Percentiles rank a stretch among this genome's conserved stretches.
Conservation (phyloP, 352 stramenopile species). For the Pythium myriotylum region DNA sequence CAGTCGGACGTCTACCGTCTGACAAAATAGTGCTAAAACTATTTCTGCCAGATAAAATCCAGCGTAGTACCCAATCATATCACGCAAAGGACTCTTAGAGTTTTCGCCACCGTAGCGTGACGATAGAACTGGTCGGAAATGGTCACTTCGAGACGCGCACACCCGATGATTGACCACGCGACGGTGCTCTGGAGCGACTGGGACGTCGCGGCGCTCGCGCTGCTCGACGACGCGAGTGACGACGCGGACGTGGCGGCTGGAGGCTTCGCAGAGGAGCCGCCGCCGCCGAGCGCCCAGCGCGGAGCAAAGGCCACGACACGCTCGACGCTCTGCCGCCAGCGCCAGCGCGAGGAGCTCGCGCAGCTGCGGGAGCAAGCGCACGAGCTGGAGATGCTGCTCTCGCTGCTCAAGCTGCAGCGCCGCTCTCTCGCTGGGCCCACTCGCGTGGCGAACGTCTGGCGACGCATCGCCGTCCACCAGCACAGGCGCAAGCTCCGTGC, state of each 20-base stretch:
- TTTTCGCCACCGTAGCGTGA: too few species aligned
- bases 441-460: too few species aligned
- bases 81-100: too few species aligned
- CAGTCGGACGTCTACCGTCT: too few species aligned
- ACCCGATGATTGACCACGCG: too few species aligned
- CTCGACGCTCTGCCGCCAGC: constrained; percentile 5
- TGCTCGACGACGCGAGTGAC: background rate
- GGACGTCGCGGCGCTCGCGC: background rate
- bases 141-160: too few species aligned
- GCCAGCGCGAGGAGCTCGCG: background rate
- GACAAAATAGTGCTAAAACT: too few species aligned
- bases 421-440: background rate
- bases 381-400: background rate
- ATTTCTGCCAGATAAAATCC: too few species aligned
- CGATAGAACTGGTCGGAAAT: too few species aligned
- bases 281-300: background rate
- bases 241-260: background rate
- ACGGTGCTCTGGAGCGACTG: background rate
- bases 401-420: background rate
- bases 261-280: background rate
- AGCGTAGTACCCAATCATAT: too few species aligned
- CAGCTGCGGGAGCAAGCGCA: background rate
- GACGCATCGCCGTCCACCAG: too few species aligned
- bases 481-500: too few species aligned
- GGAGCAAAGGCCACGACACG: background rate